Evolutionary conservation across 805 yeast genomes (phyloP).

Genomic region (Saturnispora dispora): DNA sequence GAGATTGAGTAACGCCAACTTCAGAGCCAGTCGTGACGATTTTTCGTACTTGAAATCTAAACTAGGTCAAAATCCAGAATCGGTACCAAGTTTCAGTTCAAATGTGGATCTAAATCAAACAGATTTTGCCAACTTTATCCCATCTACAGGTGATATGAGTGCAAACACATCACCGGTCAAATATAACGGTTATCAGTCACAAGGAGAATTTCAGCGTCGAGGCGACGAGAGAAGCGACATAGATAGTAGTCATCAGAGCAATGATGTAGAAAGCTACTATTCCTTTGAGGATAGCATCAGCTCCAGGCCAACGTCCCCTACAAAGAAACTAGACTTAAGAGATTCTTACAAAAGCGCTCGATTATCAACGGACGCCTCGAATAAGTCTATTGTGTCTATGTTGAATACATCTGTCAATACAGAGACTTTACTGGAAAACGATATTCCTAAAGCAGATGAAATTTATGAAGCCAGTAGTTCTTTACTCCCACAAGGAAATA

Average conservation of each 20-base stretch:
- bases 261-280: not conserved
- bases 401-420: conserved; percentile 6
- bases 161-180: conserved; percentile 2
- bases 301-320: conserved; percentile 3
- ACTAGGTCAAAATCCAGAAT: conserved; percentile 24
- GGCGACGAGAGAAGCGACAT: not conserved
- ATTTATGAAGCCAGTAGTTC: not conserved
- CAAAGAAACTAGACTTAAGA: not conserved
- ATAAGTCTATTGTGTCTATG: not conserved
- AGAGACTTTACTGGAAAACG: not conserved
- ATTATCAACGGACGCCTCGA: not conserved
- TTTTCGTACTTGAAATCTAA: conserved; percentile 21
- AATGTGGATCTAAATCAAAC: not conserved
- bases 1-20: not conserved
- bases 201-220: conserved; percentile 3
- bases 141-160: not conserved
- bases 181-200: not conserved
- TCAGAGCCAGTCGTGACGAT: conserved; percentile 17
- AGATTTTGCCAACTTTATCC: not conserved
- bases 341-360: not conserved
- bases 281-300: conserved; percentile 4
- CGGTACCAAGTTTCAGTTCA: conserved; percentile 12
- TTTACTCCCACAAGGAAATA: not conserved
- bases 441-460: not conserved
- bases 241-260: not conserved